These are phyloP conservation scores for Triangularia verruculosa DNA, from an alignment of 2,329 filamentous ascomycete genomes.

Conservation along the genomic window DNA sequence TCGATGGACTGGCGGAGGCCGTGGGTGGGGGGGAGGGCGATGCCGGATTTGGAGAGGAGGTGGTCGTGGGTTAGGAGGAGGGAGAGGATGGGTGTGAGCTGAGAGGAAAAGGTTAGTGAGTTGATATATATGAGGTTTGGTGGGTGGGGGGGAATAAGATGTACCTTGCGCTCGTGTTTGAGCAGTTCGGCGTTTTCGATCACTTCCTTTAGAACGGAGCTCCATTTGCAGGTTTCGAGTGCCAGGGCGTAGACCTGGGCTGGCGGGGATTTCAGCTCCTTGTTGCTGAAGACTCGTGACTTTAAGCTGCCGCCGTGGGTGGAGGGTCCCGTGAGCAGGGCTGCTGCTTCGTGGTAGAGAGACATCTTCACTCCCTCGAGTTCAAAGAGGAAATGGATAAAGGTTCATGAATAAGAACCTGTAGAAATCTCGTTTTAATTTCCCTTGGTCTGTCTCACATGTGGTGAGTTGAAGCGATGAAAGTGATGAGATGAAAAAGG, in stretches of 20 bases:
- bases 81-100: slow-evolving; percentile 79
- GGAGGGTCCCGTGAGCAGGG: slow-evolving; percentile 57
- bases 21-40: slow-evolving; percentile 77
- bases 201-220: slow-evolving; percentile 79
- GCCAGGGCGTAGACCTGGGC: slow-evolving; percentile 85
- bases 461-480: neutral
- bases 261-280: slow-evolving; percentile 70
- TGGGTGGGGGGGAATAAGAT: slow-evolving; percentile 20
- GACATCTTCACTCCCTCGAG: slow-evolving; percentile 73
- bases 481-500: neutral
- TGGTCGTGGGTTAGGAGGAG: slow-evolving; percentile 85
- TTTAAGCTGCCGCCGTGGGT: slow-evolving; percentile 80
- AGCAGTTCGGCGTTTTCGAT: slow-evolving; percentile 77
- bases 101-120: slow-evolving; percentile 16
- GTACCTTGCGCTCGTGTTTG: slow-evolving; percentile 78
- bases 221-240: slow-evolving; percentile 88
- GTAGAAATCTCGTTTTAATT: no score
- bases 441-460: no score
- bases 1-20: slow-evolving; percentile 73
- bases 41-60: slow-evolving; percentile 74
- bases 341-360: slow-evolving; percentile 87
- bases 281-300: slow-evolving; percentile 72
- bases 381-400: neutral
- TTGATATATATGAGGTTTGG: neutral
- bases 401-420: no score